These are phyloP conservation scores for Flaveria ramosissima DNA, from an alignment of 129 eudicot genomes.

Conservation along the genomic window DNA sequence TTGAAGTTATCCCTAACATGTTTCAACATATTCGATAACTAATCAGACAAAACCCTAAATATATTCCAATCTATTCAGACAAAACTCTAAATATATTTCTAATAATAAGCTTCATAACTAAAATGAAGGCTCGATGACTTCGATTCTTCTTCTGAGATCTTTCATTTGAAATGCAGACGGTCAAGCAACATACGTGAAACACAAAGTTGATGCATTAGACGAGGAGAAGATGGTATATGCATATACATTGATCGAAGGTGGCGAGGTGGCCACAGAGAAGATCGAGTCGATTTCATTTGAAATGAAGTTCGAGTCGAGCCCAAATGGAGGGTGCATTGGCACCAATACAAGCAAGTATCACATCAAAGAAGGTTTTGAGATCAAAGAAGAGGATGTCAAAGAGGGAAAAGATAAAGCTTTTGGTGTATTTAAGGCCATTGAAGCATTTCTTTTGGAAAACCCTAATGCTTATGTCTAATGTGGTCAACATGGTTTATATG, in stretches of 20 bases:
- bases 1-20: too few relatives aligned
- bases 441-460: slow-evolving; percentile 47
- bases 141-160: not conserved
- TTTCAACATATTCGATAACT: not conserved
- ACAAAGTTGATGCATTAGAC: slow-evolving; percentile 44
- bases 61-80: not conserved
- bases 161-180: slow-evolving; percentile 30
- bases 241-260: slow-evolving; percentile 53
- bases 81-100: too few relatives aligned
- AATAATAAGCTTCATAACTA: not conserved
- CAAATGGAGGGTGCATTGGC: slow-evolving; percentile 41
- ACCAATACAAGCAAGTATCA: slow-evolving; percentile 41
- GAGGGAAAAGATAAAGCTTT: slow-evolving; percentile 43
- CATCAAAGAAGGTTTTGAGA: slow-evolving; percentile 29
- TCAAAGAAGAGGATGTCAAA: slow-evolving; percentile 52
- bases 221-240: slow-evolving; percentile 41
- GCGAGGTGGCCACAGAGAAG: slow-evolving; percentile 34
- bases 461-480: slow-evolving; percentile 45
- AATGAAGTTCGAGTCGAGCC: slow-evolving; percentile 45
- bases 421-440: slow-evolving; percentile 48
- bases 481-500: not conserved
- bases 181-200: slow-evolving; percentile 32
- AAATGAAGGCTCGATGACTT: not conserved
- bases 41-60: not conserved
- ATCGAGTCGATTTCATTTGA: slow-evolving; percentile 47